Evolutionary conservation across 805 yeast genomes (phyloP), one percentile per base, ranked within the genome.

Genomic region (Candida patagonica): DNA sequence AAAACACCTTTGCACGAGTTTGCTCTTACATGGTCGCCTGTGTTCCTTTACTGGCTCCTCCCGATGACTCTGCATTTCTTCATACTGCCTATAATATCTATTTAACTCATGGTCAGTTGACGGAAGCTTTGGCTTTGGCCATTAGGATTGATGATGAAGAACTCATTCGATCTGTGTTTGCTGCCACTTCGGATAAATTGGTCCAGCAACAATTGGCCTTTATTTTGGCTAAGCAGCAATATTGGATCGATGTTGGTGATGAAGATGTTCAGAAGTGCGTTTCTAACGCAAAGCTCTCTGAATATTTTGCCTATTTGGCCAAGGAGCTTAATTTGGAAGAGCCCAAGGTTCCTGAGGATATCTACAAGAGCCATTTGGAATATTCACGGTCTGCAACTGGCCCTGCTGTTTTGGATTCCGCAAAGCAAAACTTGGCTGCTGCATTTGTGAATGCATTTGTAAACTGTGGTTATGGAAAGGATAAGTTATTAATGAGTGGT

Each of bases 1-100:
- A 78, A 42, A 71, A 78, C 55, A 84, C 94, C 2, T 88, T 70
- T 55, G 78, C 77, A 40, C 76, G 99, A 57, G 96, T 89, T 25
- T 88, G 98, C 56, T 75, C 84, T 47, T 92, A 92, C 61, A 80
- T 92, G 80, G 88, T 85, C 24, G 81, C 94, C 42, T 92, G 98
- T 63, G 96, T 89, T n/a, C 95, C 96, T 17, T 73, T 88, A 45
- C 70, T 92, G 56, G 94, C 96, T 29, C 95, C 95, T 10, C 96
- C 95, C 12, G 96, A 89, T 58, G 96, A 88, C 57, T 63, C 73
- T 29, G 73, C 85, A 4, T 87, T 89, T 57, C 71, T 92, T 56
- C 77, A 82, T 53, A 86, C 96, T 5, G 96, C 96, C 5, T 92
- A 67, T 60, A 68, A 86, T 26, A 85, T 92, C 50, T 89, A 92